phyloP scores from a whole-genome alignment of 176 grass and related monocot genomes.

The Bromus sterilis region DNA sequence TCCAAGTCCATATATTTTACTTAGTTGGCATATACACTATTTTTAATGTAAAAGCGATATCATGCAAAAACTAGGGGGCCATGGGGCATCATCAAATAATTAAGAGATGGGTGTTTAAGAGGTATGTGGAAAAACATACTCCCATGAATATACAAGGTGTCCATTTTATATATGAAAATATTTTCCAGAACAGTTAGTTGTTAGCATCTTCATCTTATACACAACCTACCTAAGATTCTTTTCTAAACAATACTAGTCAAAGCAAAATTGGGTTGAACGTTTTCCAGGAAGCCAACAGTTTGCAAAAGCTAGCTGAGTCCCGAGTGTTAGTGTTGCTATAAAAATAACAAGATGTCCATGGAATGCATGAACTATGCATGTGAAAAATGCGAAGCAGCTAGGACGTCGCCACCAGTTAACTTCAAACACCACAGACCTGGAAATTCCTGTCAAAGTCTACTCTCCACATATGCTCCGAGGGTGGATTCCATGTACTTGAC shows the following conservation, averaged over 20 bases:
- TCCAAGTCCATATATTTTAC: background rate
- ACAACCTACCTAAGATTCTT: background rate
- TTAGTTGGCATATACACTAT: background rate
- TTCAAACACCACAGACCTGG: background rate
- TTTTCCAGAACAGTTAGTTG: background rate
- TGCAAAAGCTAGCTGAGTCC: background rate
- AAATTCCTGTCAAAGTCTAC: conserved; percentile 3
- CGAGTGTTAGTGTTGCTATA: background rate
- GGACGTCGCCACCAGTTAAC: background rate
- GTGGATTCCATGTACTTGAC: background rate
- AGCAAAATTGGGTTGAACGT: background rate
- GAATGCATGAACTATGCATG: background rate
- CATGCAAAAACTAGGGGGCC: background rate
- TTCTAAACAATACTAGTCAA: background rate
- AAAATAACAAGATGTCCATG: background rate
- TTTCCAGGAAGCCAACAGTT: background rate
- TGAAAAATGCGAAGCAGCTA: background rate
- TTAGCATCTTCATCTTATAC: background rate
- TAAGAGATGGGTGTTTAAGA: too few species aligned
- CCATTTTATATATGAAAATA: background rate
- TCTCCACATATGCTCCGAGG: background rate
- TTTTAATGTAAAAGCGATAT: background rate
- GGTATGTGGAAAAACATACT: background rate
- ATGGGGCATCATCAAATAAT: background rate
- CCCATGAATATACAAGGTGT: background rate